Evolutionary conservation across 2,329 filamentous ascomycete species (phyloP), one percentile per base, ranked within the genome.

Genomic region (Cladobotryum mycophilum): DNA sequence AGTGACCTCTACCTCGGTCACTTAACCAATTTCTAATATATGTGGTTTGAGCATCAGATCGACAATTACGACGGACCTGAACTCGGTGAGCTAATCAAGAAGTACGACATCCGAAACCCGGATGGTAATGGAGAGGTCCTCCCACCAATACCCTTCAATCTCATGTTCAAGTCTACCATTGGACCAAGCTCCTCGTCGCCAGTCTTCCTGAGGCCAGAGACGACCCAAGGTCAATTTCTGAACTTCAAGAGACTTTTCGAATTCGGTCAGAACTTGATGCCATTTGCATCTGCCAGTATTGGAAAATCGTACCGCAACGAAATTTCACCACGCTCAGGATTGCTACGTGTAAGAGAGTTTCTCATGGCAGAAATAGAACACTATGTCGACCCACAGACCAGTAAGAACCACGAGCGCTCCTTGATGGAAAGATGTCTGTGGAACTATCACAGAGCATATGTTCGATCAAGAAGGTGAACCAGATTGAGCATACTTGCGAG

Each of bases 221-320:
- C 83, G 20, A 82, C 83, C 3, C 82, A 86, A 68, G 82, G 82
- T 50, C 83, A 86, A 61, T 86, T 86, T 66, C 68, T 86, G 49
- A 84, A 82, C 58, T 86, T 86, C 66, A 74, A 78, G 53, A 85
- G 86, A 65, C 72, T 86, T 49, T 74, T 86, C 44, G 82, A 86
- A 49, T 85, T 80, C 70, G 85, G 84, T 67, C 80, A 85, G 64
- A 78, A 82, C 58, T 72, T 78, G 45, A 82, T 86, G 76, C 83
- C 83, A 5, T 86, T 86, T 60, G 83, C 83, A n/a, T 85, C 81
- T 51, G 83, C 83, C 17, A 82, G 78, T 36, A 84, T 86, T 65
- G 83, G 82, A 60, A 86, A 86, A 67, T 85, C 81, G 3, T 86
- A 85, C 75, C 78, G 82, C 47, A 86, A 86, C 61, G 83, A 86